Conservation (phyloP, 2,329 filamentous ascomycete genomes). For the Fusarium chuoi region DNA sequence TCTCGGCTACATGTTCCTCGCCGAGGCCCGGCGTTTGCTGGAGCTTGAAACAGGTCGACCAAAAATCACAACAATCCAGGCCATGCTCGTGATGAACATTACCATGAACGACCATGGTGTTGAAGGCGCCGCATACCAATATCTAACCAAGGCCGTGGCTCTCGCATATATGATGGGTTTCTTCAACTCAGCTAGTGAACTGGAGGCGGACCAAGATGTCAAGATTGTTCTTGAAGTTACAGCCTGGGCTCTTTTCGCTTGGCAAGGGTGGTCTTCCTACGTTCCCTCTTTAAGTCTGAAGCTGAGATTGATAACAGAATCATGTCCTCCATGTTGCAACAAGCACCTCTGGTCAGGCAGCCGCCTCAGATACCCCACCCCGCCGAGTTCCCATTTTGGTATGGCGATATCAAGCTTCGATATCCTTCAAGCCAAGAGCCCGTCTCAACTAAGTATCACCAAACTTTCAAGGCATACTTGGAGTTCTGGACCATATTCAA, state of each 20-base stretch:
- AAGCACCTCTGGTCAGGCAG: background rate
- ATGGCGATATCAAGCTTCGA: background rate
- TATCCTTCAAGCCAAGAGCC: background rate
- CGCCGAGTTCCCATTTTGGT: background rate
- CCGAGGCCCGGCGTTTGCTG: background rate
- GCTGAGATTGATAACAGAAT: background rate
- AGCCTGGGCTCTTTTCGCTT: background rate
- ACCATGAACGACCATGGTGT: background rate
- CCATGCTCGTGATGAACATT: background rate
- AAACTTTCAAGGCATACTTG: background rate
- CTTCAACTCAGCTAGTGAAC: background rate
- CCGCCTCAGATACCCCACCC: background rate
- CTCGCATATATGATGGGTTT: background rate
- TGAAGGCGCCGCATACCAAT: background rate
- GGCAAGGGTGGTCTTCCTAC: background rate
- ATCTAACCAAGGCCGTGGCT: background rate
- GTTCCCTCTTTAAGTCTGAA: background rate
- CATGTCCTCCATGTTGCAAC: background rate
- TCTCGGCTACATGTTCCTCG: background rate
- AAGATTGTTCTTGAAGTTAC: background rate
- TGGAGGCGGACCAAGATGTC: background rate
- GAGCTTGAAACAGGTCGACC: background rate
- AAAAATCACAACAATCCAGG: background rate
- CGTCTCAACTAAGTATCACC: background rate
- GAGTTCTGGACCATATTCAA: background rate